phyloP scores from a whole-genome alignment of 2,329 filamentous ascomycete species.

The Helotiales sp. region DNA sequence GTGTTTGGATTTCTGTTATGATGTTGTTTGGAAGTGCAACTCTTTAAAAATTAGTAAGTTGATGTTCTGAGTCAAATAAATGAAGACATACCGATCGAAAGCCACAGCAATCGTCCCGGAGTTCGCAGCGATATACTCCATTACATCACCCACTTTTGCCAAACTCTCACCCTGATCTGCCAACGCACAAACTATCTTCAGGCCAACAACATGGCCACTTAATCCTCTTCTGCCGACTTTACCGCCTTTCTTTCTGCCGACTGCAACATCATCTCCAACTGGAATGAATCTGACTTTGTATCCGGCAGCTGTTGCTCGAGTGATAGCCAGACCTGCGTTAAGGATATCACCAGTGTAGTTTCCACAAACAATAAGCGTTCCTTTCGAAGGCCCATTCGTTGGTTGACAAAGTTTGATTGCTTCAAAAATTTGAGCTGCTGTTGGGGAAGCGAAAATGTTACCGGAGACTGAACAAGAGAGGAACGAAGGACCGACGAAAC shows the following conservation, averaged over 20 bases:
- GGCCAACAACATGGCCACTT: constrained; percentile 54
- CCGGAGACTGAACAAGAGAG: constrained; percentile 48
- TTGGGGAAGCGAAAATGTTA: constrained; percentile 49
- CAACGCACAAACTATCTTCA: constrained; percentile 46
- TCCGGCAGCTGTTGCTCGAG: constrained; percentile 41
- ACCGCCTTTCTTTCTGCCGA: constrained; percentile 53
- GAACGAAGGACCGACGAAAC: constrained; percentile 48
- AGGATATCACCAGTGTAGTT: constrained; percentile 51
- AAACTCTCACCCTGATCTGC: constrained; percentile 34
- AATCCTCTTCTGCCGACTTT: constrained; percentile 55
- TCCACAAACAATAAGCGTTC: constrained; percentile 45
- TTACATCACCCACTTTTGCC: constrained; percentile 35
- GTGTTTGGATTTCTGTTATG: constrained; percentile 34
- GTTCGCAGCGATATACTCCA: constrained; percentile 34
- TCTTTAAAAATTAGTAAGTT: constrained; percentile 18
- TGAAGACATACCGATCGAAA: constrained; percentile 51
- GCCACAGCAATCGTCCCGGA: constrained; percentile 56
- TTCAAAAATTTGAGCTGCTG: constrained; percentile 48
- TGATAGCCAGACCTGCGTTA: constrained; percentile 49
- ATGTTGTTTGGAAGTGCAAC: constrained; percentile 38
- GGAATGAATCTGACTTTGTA: constrained; percentile 36
- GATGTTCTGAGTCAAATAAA: neutral
- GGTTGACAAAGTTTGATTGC: constrained; percentile 39
- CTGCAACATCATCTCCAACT: constrained; percentile 48
- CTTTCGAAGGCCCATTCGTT: constrained; percentile 23